Conservation (phyloP, 176 grass and related monocot species). For the Tillandsia leiboldiana region DNA sequence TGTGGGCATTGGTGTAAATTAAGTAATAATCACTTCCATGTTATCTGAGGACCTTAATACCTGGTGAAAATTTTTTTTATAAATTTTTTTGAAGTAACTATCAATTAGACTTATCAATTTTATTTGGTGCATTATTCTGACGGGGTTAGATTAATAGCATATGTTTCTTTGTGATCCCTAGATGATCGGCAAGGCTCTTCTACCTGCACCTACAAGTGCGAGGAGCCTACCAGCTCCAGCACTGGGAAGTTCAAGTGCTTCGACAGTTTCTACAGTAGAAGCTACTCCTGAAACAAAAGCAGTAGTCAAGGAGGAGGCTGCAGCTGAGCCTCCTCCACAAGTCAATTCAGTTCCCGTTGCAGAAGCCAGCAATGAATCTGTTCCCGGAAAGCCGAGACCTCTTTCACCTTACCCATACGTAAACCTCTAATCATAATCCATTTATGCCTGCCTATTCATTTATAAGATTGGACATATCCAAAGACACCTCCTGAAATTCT, state of each 20-base stretch:
- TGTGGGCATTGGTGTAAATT: no score
- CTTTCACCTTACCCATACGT: conserved; percentile 82
- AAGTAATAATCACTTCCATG: no score
- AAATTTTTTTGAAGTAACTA: not conserved
- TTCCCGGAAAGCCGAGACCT: conserved; percentile 27
- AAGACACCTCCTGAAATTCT: not conserved
- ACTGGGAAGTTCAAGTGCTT: conserved; percentile 12
- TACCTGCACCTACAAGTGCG: conserved; percentile 33
- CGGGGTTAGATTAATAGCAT: conserved; percentile 6
- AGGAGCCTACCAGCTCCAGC: conserved; percentile 49
- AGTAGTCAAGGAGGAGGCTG: conserved; percentile 24
- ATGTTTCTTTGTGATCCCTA: conserved; percentile 14
- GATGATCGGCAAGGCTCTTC: conserved; percentile 87
- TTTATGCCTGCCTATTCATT: not conserved
- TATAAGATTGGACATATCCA: not conserved
- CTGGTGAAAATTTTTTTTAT: not conserved
- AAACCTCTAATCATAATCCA: conserved; percentile 6
- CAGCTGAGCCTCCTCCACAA: conserved; percentile 19
- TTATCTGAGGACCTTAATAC: no score
- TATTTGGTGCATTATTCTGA: conserved; percentile 1
- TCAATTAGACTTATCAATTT: not conserved
- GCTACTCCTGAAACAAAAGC: conserved; percentile 18
- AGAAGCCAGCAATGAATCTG: conserved; percentile 30
- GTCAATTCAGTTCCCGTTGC: conserved; percentile 24
- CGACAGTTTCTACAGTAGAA: conserved; percentile 21